Evolutionary conservation across 306 rosid species (phyloP).

Genomic region (Quillaja saponaria): DNA sequence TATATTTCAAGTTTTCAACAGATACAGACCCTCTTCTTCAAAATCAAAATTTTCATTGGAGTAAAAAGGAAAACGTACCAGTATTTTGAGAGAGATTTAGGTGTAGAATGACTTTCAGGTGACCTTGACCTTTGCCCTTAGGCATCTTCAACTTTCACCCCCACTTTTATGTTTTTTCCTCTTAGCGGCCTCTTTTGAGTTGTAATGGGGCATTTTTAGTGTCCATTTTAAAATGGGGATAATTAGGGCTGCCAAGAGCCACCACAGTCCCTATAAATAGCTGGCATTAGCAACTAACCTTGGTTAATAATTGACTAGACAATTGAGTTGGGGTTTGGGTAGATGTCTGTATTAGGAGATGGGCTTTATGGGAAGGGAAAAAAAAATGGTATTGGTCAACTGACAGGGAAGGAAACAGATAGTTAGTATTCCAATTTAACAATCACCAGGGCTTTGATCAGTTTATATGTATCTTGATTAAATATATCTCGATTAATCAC

Average conservation of each 20-base stretch:
- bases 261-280: conserved; percentile 14
- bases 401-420: no score
- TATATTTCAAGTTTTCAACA: conserved; percentile 58
- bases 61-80: conserved; percentile 41
- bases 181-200: not conserved
- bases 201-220: not conserved
- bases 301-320: conserved; percentile 43
- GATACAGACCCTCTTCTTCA: conserved; percentile 49
- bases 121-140: conserved; percentile 24
- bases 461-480: no score
- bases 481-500: no score
- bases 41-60: conserved; percentile 35
- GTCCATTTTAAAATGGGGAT: conserved; percentile 24
- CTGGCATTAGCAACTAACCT: conserved; percentile 33
- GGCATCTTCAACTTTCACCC: not conserved
- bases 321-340: conserved; percentile 37
- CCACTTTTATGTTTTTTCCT: not conserved
- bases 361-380: no score
- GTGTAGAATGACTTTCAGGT: conserved; percentile 11
- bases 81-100: not conserved
- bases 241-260: conserved; percentile 22
- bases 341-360: not conserved
- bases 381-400: no score
- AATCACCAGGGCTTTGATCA: no score
- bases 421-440: no score